Conservation (phyloP, 2,329 filamentous ascomycete genomes). For the Catunica adiposa region DNA sequence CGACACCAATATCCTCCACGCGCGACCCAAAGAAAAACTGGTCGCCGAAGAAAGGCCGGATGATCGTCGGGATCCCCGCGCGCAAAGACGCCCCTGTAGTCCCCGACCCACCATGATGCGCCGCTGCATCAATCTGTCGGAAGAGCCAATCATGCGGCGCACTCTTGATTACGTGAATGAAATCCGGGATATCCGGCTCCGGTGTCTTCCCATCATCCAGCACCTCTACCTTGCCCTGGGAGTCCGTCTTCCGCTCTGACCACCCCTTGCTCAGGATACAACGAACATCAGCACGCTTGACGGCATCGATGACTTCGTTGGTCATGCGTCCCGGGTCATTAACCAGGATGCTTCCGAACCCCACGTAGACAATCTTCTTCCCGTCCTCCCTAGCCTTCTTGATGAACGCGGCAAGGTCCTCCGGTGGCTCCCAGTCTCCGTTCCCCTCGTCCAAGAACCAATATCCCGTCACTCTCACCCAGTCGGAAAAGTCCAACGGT, state of each 20-base stretch:
- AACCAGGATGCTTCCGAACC: slow-evolving; percentile 92
- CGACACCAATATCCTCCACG: slow-evolving; percentile 85
- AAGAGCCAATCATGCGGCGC: slow-evolving; percentile 97
- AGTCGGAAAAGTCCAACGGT: slow-evolving; percentile 88
- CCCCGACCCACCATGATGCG: slow-evolving; percentile 85
- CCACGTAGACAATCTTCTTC: slow-evolving; percentile 92
- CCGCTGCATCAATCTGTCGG: slow-evolving; percentile 77
- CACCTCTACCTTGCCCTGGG: slow-evolving; percentile 22
- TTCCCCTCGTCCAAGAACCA: slow-evolving; percentile 80
- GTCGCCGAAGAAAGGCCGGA: slow-evolving; percentile 94
- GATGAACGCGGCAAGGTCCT: slow-evolving; percentile 68
- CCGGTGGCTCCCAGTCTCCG: slow-evolving; percentile 48
- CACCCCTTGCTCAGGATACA: slow-evolving; percentile 94
- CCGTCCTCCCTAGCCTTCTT: slow-evolving; percentile 59
- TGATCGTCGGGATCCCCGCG: slow-evolving; percentile 82
- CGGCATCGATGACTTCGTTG: slow-evolving; percentile 80
- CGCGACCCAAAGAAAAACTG: slow-evolving; percentile 89
- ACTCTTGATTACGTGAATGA: slow-evolving; percentile 76
- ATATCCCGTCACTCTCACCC: slow-evolving; percentile 93
- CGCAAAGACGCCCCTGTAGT: slow-evolving; percentile 87
- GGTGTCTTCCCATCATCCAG: slow-evolving; percentile 27
- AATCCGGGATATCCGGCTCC: slow-evolving; percentile 51
- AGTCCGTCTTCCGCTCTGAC: slow-evolving; percentile 57
- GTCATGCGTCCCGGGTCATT: slow-evolving; percentile 78
- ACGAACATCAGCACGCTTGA: slow-evolving; percentile 77